These are phyloP conservation scores for Friedmanniomyces simplex DNA, from an alignment of 495 filamentous ascomycete genomes.

Conservation along the genomic window DNA sequence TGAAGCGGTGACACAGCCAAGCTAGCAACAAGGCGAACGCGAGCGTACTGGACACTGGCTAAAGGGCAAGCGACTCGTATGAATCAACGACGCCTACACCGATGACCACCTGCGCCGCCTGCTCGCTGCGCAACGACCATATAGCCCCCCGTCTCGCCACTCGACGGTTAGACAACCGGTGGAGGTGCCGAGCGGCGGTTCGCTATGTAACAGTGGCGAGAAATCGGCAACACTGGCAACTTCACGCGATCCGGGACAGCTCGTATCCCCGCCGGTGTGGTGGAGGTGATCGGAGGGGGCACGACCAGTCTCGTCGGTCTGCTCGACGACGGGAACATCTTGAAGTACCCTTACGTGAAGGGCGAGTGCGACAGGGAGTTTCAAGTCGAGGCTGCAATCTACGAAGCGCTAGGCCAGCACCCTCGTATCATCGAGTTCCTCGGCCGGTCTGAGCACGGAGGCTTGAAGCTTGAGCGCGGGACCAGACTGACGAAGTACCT, in stretches of 20 bases:
- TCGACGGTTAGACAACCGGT: no score
- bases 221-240: no score
- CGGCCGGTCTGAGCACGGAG: not conserved
- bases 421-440: not conserved
- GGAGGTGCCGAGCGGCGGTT: no score
- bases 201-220: no score
- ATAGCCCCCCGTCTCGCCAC: not conserved
- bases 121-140: not conserved
- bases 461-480: not conserved
- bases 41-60: no score
- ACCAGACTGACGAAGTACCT: not conserved
- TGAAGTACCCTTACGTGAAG: not conserved
- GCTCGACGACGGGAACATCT: not conserved
- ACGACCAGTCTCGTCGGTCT: not conserved
- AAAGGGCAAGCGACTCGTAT: no score
- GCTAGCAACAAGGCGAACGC: no score
- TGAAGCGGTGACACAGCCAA: no score
- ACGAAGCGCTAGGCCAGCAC: not conserved
- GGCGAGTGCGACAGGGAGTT: not conserved
- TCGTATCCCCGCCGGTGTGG: not conserved
- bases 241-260: not conserved
- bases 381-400: not conserved
- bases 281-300: not conserved
- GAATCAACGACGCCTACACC: no score
- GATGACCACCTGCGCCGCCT: no score